Base-by-base conservation (phyloP, 495 filamentous ascomycete genomes). In the Lichina pygmaea region DNA sequence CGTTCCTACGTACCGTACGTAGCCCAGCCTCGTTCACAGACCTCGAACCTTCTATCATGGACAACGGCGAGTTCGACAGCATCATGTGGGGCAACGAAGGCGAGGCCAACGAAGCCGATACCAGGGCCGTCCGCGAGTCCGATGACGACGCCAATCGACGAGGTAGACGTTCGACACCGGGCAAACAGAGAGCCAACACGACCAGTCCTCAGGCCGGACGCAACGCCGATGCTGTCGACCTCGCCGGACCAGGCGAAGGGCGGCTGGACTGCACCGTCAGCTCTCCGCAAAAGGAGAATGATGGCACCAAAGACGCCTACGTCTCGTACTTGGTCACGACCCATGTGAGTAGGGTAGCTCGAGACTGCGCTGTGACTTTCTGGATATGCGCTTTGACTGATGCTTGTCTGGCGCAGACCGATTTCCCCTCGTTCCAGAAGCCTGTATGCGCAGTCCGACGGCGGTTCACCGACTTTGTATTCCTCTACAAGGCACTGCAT, bases 251-350 rank as follows among this genome's bases (percentile, higher is more conserved):
- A 49, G 80, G 74, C 46, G 76, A 79, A 44, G 86, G 85, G 44
- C 69, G 71, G 30, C 68, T 97, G 40, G 81, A 93, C 53, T 93
- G 83, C 56, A 73, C 58, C 33, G 86, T 97, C 24, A 70, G 72
- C 41, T 66, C 73, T 39, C 85, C 89, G 13, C 66, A 82, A 53
- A 94, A 93, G 57, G 89, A 93, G 61, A 82, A 81, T 52, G 84
- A 94, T 54, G 86, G 91, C n/a, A 91, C 85, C 44, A 94, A 93
- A 60, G 86, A 95, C 62, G 78, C 82, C 43, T 97, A 86, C 64
- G 77, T 95, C 43, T 94, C 86, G 7, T 97, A 95, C 61, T 62
- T 85, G 30, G 83, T 95, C 48, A 85, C 83, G 41, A 93, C 91
- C 30, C 66, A 81, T 61, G 89, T 93, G 64, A 39, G 74, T 66